phyloP scores from a whole-genome alignment of 2,329 filamentous ascomycete genomes.

The Anthostomella pinea region DNA sequence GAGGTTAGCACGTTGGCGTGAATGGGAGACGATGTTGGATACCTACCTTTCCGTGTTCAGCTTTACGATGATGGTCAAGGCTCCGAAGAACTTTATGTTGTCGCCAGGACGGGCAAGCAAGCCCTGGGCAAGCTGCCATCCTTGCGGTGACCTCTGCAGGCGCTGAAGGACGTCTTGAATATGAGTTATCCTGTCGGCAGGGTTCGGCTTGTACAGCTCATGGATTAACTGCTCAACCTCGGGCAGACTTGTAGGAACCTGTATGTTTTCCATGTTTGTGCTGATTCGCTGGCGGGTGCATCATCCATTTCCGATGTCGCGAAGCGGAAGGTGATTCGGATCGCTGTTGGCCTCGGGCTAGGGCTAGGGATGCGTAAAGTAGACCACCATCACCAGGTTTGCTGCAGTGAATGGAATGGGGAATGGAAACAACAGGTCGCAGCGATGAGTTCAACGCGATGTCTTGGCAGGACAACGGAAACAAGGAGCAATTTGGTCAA shows the following conservation, averaged over 20 bases:
- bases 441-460: too few species aligned
- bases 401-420: too few species aligned
- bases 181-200: constrained; percentile 44
- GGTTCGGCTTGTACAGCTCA: constrained; percentile 52
- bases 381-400: too few species aligned
- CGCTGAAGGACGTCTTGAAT: constrained; percentile 73
- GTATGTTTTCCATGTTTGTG: constrained; percentile 25
- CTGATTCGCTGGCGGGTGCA: constrained; percentile 13
- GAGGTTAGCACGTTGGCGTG: not conserved
- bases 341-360: constrained; percentile 4
- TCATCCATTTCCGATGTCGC: constrained; percentile 26
- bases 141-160: constrained; percentile 74
- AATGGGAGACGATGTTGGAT: not conserved
- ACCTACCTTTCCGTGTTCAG: constrained; percentile 82
- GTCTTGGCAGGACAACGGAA: too few species aligned
- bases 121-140: constrained; percentile 81
- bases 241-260: constrained; percentile 23
- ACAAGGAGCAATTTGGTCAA: too few species aligned
- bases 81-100: constrained; percentile 87
- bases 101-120: constrained; percentile 67
- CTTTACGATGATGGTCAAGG: constrained; percentile 89
- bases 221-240: constrained; percentile 44
- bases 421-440: too few species aligned
- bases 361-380: constrained; percentile 2
- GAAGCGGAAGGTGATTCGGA: constrained; percentile 11